A percentile compares a stretch with the other conserved stretches of the same genome.
These are phyloP conservation scores for Nematocida minor DNA, from an alignment of 371 early-diverging fungal species.

Conservation along the genomic window DNA sequence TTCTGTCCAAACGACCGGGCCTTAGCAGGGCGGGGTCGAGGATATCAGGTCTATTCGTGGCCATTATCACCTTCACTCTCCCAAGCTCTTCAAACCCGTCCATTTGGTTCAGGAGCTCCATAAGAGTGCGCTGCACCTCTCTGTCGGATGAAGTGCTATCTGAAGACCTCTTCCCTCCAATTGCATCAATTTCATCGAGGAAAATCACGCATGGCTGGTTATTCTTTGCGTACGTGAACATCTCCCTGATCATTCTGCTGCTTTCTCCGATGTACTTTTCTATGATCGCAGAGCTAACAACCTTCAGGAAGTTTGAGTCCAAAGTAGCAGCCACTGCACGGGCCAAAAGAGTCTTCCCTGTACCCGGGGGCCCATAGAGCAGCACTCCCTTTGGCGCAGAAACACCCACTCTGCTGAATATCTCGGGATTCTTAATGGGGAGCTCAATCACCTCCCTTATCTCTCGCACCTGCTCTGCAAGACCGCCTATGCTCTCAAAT, in stretches of 20 bases:
- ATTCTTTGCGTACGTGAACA: conserved; percentile 96
- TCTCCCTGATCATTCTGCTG: conserved; percentile 87
- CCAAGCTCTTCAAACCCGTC: conserved; percentile 97
- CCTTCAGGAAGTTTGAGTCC: conserved; percentile 89
- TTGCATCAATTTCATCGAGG: conserved; percentile 99
- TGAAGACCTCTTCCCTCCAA: conserved; percentile 94
- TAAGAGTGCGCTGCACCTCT: conserved; percentile 96
- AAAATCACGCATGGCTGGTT: conserved; percentile 99
- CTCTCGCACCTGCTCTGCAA: conserved; percentile 90
- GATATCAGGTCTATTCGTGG: conserved; percentile 96
- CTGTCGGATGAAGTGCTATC: conserved; percentile 97
- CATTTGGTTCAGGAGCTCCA: conserved; percentile 98
- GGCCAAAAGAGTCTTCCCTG: conserved; percentile 75
- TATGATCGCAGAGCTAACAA: conserved; percentile 90
- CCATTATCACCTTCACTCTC: conserved; percentile 96
- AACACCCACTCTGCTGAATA: conserved; percentile 92
- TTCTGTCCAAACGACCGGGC: conserved; percentile 92
- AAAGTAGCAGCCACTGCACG: conserved; percentile 90
- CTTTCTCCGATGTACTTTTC: conserved; percentile 98
- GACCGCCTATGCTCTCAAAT: conserved; percentile 93
- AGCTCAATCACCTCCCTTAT: conserved; percentile 94
- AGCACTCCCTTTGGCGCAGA: conserved; percentile 94
- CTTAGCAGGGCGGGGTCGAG: conserved; percentile 92
- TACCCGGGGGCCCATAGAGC: conserved; percentile 95
- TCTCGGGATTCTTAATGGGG: conserved; percentile 93